These are phyloP conservation scores for Lentinula detonsa DNA, from an alignment of 768 basidiomycete species.

Conservation along the genomic window DNA sequence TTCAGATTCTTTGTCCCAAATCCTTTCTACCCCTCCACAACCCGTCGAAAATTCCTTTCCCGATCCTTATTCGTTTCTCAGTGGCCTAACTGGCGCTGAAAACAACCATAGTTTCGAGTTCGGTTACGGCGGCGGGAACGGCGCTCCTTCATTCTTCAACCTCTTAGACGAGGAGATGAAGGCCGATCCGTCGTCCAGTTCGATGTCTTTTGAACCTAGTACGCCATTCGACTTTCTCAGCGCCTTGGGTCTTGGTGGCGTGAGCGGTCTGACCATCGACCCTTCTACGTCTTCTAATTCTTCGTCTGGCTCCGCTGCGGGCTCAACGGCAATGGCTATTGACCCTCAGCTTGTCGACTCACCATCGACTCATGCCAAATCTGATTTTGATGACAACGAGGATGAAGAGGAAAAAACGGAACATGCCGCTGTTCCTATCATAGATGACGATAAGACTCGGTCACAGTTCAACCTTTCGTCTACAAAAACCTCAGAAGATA, in stretches of 20 bases:
- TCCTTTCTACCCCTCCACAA: slow-evolving; percentile 45
- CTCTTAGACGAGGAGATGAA: slow-evolving; percentile 43
- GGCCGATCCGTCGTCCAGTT: slow-evolving; percentile 20
- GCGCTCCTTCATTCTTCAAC: slow-evolving; percentile 28
- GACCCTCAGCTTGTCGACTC: slow-evolving; percentile 59
- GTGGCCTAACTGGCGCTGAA: background rate
- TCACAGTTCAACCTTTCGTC: background rate
- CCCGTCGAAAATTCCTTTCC: slow-evolving; percentile 29
- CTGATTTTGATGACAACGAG: slow-evolving; percentile 22
- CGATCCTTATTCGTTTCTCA: slow-evolving; percentile 14
- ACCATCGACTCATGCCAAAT: slow-evolving; percentile 8
- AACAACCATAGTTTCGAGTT: background rate
- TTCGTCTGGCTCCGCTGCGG: slow-evolving; percentile 21
- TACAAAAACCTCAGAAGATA: background rate
- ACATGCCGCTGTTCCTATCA: slow-evolving; percentile 15
- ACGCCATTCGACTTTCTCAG: slow-evolving; percentile 2
- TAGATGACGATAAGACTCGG: background rate
- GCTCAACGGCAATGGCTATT: slow-evolving; percentile 41
- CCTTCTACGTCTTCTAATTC: background rate
- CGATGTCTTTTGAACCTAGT: slow-evolving; percentile 19
- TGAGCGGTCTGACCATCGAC: slow-evolving; percentile 22
- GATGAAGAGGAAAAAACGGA: slow-evolving; percentile 22
- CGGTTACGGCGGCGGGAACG: background rate
- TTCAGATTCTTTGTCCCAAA: slow-evolving; percentile 29
- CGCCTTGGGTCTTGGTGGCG: slow-evolving; percentile 18